phyloP scores from a whole-genome alignment of 345 rosid genomes.

The Turritis glabra region DNA sequence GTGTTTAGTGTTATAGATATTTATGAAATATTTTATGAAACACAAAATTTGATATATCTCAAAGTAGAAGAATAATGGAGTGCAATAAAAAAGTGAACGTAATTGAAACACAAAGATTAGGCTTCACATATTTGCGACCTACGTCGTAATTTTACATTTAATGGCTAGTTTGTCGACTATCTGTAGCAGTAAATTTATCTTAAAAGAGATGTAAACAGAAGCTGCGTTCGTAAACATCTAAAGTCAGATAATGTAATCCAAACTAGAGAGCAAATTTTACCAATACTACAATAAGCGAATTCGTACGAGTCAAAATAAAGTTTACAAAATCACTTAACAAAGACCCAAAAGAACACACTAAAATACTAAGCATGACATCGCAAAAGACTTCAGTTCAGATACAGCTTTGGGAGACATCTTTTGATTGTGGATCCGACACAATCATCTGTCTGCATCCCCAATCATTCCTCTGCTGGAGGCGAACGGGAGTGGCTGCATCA shows the following conservation, averaged over 20 bases:
- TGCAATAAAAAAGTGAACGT: not conserved
- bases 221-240: not conserved
- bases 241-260: not conserved
- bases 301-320: not conserved
- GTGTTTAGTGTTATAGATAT: too few relatives aligned
- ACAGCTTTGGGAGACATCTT: not conserved
- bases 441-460: not conserved
- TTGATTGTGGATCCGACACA: not conserved
- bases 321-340: slow-evolving; percentile 11
- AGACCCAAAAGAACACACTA: not conserved
- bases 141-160: too few relatives aligned
- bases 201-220: not conserved
- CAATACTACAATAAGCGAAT: not conserved
- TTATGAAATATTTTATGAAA: too few relatives aligned
- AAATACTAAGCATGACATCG: not conserved
- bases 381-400: slow-evolving; percentile 13
- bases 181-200: not conserved
- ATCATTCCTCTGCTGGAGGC: slow-evolving; percentile 39
- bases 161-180: not conserved
- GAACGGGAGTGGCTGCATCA: slow-evolving; percentile 30
- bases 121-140: too few relatives aligned
- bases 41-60: not conserved
- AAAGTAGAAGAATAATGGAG: not conserved
- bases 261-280: not conserved
- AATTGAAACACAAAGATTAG: too few relatives aligned